A percentile compares a stretch with the other conserved stretches of the same genome.
Conservation (phyloP, 1,284 basidiomycete species). For the Taiwanofungus camphoratus region DNA sequence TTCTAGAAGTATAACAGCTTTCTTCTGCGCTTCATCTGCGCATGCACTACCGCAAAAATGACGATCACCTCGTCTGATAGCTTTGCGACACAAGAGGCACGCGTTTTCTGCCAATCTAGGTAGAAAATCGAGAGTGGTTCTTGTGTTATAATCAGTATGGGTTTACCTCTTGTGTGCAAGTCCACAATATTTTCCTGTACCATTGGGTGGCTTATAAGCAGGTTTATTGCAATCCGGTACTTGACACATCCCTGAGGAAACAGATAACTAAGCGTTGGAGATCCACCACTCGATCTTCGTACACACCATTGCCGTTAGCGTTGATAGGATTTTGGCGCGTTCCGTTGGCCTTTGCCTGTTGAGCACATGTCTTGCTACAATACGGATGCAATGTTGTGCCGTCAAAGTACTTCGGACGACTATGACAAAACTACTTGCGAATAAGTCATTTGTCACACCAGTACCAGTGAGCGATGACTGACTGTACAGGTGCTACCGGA, state of each 20-base stretch:
- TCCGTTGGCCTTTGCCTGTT: constrained; percentile 28
- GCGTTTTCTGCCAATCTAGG: constrained; percentile 34
- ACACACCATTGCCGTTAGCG: background rate
- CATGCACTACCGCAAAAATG: constrained; percentile 56
- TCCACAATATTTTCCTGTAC: constrained; percentile 41
- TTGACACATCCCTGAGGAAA: constrained; percentile 40
- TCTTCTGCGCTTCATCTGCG: constrained; percentile 43
- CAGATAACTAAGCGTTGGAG: too few relatives aligned
- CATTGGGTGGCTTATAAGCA: constrained; percentile 30
- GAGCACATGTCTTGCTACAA: constrained; percentile 55
- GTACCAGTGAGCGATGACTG: too few relatives aligned
- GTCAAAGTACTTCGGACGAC: constrained; percentile 48
- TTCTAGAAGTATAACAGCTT: constrained; percentile 49
- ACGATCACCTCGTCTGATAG: constrained; percentile 44
- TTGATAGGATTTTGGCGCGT: background rate
- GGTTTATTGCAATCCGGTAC: constrained; percentile 47
- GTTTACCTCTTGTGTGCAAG: constrained; percentile 42
- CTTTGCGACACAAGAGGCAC: constrained; percentile 51
- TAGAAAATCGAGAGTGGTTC: constrained; percentile 1
- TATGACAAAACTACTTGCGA: constrained; percentile 32
- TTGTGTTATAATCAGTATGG: background rate
- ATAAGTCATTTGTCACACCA: constrained; percentile 7
- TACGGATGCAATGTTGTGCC: constrained; percentile 47
- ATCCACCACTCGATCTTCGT: too few relatives aligned
- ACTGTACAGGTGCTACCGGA: too few relatives aligned